Evolutionary conservation across 768 basidiomycete genomes (phyloP).

Genomic region (Lactarius quietus): DNA sequence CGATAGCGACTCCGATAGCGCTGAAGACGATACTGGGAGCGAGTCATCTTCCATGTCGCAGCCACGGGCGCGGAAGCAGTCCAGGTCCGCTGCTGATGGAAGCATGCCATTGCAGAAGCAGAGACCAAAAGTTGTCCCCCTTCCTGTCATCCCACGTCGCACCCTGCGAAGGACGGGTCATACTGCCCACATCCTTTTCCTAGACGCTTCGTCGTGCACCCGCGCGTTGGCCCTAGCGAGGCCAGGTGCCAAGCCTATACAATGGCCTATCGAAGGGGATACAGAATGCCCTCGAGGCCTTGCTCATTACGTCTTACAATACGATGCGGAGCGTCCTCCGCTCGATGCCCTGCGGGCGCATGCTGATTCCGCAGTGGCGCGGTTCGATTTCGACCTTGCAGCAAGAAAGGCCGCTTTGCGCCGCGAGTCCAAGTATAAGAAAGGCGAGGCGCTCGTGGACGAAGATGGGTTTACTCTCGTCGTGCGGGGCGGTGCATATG

Average conservation of each 20-base stretch:
- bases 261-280: constrained; percentile 54
- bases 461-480: constrained; percentile 95
- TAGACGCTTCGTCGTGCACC: constrained; percentile 68
- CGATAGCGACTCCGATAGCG: constrained; percentile 29
- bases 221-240: constrained; percentile 50
- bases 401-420: constrained; percentile 40
- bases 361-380: constrained; percentile 72
- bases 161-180: constrained; percentile 58
- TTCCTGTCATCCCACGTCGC: constrained; percentile 55
- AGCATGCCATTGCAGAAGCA: constrained; percentile 27
- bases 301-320: constrained; percentile 62
- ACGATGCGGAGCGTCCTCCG: constrained; percentile 69
- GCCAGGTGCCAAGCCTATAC: constrained; percentile 44
- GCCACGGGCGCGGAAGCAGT: constrained; percentile 34
- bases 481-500: constrained; percentile 87
- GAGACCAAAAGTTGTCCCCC: constrained; percentile 53
- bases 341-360: constrained; percentile 71
- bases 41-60: constrained; percentile 21
- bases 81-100: constrained; percentile 26
- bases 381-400: constrained; percentile 70
- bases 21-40: constrained; percentile 30
- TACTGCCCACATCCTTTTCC: constrained; percentile 66
- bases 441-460: constrained; percentile 88
- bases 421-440: constrained; percentile 62
- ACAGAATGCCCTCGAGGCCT: constrained; percentile 63